Percentiles rank a stretch among this genome's conserved stretches.
phyloP scores from a whole-genome alignment of 2,329 filamentous ascomycete genomes.

The Sporothrix humicola region DNA sequence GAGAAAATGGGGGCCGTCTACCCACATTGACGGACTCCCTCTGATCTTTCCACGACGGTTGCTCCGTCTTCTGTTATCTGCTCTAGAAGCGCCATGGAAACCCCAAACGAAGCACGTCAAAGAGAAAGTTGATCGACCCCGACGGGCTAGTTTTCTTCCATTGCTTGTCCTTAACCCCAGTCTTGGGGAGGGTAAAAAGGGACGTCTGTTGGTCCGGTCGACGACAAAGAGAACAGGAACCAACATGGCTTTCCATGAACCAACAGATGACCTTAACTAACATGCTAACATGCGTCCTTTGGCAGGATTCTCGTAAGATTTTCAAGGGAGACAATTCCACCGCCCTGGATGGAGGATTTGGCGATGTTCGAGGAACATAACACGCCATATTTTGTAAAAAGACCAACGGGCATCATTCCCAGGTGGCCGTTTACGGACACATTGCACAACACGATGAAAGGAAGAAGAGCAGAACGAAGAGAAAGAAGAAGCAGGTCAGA shows the following conservation, averaged over 20 bases:
- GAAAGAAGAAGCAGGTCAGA: neutral
- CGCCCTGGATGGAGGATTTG: neutral
- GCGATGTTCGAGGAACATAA: no score
- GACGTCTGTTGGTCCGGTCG: neutral
- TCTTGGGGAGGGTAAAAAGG: neutral
- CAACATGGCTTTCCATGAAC: neutral
- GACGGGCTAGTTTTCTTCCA: neutral
- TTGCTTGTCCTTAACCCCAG: neutral
- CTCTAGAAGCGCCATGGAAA: neutral
- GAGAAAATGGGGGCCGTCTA: neutral
- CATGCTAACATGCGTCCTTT: neutral
- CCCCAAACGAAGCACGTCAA: neutral
- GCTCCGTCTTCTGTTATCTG: neutral
- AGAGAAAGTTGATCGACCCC: neutral
- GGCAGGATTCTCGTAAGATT: neutral
- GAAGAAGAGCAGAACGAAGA: no score
- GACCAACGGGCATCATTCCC: neutral
- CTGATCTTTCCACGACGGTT: no score
- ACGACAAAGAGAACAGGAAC: neutral
- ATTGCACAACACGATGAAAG: neutral
- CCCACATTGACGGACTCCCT: neutral
- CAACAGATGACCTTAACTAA: neutral
- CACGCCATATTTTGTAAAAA: neutral
- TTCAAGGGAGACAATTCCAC: neutral
- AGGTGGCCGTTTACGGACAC: constrained; percentile 6